These are phyloP conservation scores for Cenchrus purpureus DNA, from an alignment of 176 grass and related monocot species.

Conservation along the genomic window DNA sequence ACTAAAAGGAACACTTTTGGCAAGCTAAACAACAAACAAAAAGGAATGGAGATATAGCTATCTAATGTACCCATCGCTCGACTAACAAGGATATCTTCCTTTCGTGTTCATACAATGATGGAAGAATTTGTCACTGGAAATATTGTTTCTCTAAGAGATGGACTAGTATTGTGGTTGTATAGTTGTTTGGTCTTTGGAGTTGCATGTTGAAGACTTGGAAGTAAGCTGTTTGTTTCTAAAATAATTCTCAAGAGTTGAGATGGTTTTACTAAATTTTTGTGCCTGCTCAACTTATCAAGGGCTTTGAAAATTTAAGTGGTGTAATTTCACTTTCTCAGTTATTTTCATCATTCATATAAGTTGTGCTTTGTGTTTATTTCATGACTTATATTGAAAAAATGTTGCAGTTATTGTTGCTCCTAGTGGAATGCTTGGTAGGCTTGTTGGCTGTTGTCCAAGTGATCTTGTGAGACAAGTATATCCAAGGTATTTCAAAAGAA, in stretches of 20 bases:
- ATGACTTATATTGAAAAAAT: conserved; percentile 40
- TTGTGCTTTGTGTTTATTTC: conserved; percentile 27
- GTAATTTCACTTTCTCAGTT: conserved; percentile 22
- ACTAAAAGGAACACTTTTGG: background rate
- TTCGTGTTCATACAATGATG: background rate
- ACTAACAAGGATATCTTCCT: background rate
- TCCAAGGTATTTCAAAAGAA: conserved; percentile 61
- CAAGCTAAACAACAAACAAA: background rate
- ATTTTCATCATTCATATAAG: conserved; percentile 26
- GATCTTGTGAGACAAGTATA: conserved; percentile 98
- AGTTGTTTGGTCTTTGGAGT: conserved; percentile 1
- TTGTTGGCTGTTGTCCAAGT: conserved; percentile 93
- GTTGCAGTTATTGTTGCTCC: conserved; percentile 96
- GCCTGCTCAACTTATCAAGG: background rate
- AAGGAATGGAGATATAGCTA: background rate
- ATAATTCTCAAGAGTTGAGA: conserved; percentile 3
- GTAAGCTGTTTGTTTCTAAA: conserved; percentile 3
- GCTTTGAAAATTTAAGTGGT: background rate
- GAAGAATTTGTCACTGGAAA: background rate
- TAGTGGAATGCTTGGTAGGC: conserved; percentile 96
- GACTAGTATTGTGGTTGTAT: conserved; percentile 2
- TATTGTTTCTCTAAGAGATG: conserved; percentile 5
- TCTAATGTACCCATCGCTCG: conserved; percentile 1
- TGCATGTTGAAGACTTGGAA: conserved; percentile 3
- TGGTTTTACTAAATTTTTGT: background rate